Percentiles rank a stretch among this genome's conserved stretches.
These are phyloP conservation scores for Metarhizium album DNA, from an alignment of 2,329 filamentous ascomycete species.

Conservation along the genomic window DNA sequence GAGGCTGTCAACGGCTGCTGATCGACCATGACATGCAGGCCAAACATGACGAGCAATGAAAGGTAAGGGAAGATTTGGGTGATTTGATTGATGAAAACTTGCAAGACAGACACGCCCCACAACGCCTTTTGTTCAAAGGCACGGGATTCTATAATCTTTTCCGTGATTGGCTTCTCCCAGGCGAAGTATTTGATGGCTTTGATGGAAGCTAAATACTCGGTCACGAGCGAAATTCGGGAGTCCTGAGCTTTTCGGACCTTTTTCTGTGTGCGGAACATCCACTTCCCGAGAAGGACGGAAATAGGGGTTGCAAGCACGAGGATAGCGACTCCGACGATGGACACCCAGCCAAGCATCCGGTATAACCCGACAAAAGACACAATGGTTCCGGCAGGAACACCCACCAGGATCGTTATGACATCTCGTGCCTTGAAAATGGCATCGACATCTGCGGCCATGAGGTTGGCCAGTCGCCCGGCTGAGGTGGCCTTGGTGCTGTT, in stretches of 20 bases:
- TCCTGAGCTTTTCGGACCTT: slow-evolving; percentile 46
- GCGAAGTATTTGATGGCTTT: slow-evolving; percentile 50
- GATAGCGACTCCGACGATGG: slow-evolving; percentile 39
- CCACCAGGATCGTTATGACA: slow-evolving; percentile 33
- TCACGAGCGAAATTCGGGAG: slow-evolving; percentile 43
- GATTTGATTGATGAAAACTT: slow-evolving; percentile 35
- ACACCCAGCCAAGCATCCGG: slow-evolving; percentile 43
- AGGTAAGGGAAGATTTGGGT: slow-evolving; percentile 42
- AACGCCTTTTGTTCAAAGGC: slow-evolving; percentile 40
- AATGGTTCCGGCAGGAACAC: slow-evolving; percentile 34
- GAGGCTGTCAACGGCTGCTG: slow-evolving; percentile 40
- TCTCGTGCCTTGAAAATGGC: slow-evolving; percentile 42
- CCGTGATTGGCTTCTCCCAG: slow-evolving; percentile 43
- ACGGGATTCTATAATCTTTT: slow-evolving; percentile 39
- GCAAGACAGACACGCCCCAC: slow-evolving; percentile 41
- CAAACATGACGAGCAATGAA: slow-evolving; percentile 43
- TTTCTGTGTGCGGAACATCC: slow-evolving; percentile 39
- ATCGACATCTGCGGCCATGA: slow-evolving; percentile 50
- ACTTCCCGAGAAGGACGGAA: slow-evolving; percentile 36
- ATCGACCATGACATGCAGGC: slow-evolving; percentile 36
- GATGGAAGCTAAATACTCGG: slow-evolving; percentile 47
- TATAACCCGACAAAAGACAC: slow-evolving; percentile 42
- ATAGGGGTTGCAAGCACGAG: slow-evolving; percentile 38
- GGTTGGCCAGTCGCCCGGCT: slow-evolving; percentile 40
- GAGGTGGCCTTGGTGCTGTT: slow-evolving; percentile 27